Conservation (phyloP, 306 rosid genomes). For the Geum urbanum region DNA sequence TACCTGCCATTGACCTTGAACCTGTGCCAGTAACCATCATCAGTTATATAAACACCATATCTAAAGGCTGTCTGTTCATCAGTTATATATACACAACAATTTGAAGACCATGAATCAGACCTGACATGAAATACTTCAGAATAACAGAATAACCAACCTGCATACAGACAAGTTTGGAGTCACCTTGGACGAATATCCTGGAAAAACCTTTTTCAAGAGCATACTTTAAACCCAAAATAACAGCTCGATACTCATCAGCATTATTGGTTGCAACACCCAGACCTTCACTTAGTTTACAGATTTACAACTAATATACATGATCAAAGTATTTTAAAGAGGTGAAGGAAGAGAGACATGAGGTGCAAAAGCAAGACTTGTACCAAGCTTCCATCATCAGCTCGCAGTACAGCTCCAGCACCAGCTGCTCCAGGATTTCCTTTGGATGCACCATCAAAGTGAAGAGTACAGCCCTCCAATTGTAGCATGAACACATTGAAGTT, state of each 20-base stretch:
- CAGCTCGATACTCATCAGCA: conserved; percentile 87
- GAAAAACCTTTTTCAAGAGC: conserved; percentile 78
- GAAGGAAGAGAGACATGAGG: conserved; percentile 15
- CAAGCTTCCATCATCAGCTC: conserved; percentile 71
- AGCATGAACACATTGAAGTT: conserved; percentile 16
- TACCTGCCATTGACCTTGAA: conserved; percentile 78
- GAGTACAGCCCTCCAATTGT: conserved; percentile 52
- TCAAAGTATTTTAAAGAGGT: conserved; percentile 21
- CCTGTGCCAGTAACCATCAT: conserved; percentile 44
- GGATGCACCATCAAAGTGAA: conserved; percentile 80
- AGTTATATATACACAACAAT: neutral
- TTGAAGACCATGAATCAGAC: conserved; percentile 3
- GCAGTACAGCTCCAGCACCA: conserved; percentile 89
- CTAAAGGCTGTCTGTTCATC: no score
- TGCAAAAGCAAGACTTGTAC: conserved; percentile 38
- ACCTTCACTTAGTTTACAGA: conserved; percentile 86
- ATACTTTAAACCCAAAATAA: conserved; percentile 77
- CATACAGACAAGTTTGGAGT: conserved; percentile 91
- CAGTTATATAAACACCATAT: neutral
- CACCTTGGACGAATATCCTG: conserved; percentile 58
- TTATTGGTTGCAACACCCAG: conserved; percentile 69
- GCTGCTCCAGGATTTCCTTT: conserved; percentile 94
- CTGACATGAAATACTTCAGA: neutral
- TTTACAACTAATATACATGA: conserved; percentile 43
- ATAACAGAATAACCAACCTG: conserved; percentile 54